phyloP scores from a whole-genome alignment of 2,329 filamentous ascomycete species.

The Teratosphaeriaceae sp. region DNA sequence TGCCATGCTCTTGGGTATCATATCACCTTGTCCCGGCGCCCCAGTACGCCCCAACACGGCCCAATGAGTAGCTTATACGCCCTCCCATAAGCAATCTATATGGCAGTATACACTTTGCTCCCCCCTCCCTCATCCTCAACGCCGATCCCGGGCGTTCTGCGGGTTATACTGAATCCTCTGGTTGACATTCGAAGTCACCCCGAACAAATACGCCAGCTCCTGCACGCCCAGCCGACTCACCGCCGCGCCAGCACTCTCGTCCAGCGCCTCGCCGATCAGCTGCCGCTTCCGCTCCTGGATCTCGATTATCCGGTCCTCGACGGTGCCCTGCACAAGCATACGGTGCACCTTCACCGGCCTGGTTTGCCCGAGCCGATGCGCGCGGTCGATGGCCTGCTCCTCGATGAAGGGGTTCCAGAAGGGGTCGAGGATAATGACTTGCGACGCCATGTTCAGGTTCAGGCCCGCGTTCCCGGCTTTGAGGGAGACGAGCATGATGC shows the following conservation, averaged over 20 bases:
- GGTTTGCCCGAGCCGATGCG: constrained; percentile 78
- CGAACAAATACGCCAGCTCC: constrained; percentile 68
- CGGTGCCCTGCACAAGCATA: constrained; percentile 67
- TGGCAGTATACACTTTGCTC: not conserved
- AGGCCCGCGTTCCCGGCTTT: constrained; percentile 80
- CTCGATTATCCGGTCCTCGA: constrained; percentile 78
- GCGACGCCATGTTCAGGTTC: constrained; percentile 74
- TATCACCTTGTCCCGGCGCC: no score
- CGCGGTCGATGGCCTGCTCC: constrained; percentile 84
- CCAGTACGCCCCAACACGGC: no score
- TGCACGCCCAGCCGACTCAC: constrained; percentile 59
- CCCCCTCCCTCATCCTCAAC: not conserved
- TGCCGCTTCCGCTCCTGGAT: constrained; percentile 73
- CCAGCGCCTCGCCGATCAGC: constrained; percentile 71
- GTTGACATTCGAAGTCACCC: constrained; percentile 22
- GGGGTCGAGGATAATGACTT: constrained; percentile 85
- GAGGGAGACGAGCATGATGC: constrained; percentile 69
- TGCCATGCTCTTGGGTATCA: no score
- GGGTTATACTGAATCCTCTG: constrained; percentile 18
- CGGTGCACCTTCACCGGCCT: constrained; percentile 71
- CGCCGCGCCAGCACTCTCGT: constrained; percentile 62
- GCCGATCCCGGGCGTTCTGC: not conserved
- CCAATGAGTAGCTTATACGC: no score
- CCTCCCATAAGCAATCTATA: not conserved
- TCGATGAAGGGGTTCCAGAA: constrained; percentile 95